Percentiles rank a stretch among this genome's conserved stretches.
Evolutionary conservation across 108 stramenopile genomes (phyloP).

Genomic region (Schizochytrium sp.): DNA sequence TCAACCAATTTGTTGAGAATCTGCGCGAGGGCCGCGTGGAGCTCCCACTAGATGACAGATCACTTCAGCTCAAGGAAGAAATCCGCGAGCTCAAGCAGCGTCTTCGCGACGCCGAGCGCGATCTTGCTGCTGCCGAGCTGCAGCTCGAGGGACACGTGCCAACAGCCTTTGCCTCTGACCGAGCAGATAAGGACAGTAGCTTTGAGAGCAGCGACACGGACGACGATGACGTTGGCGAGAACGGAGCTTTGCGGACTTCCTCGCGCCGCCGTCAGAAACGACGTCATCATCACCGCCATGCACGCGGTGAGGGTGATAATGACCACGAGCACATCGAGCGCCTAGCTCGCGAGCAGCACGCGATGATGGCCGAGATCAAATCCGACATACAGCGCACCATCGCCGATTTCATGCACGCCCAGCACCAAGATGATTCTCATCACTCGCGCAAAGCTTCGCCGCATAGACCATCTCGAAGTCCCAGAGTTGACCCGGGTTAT

Average conservation of each 20-base stretch:
- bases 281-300: not conserved
- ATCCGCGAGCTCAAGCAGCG: slow-evolving; percentile 33
- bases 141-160: not conserved
- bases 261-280: not conserved
- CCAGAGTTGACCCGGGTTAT: not conserved
- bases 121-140: slow-evolving; percentile 9
- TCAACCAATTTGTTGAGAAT: slow-evolving; percentile 52
- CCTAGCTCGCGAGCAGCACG: not conserved
- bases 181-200: not conserved
- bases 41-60: slow-evolving; percentile 49
- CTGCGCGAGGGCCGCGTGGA: slow-evolving; percentile 40
- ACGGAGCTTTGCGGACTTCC: too few relatives aligned
- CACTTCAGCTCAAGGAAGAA: slow-evolving; percentile 36
- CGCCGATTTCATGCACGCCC: not conserved
- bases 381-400: not conserved
- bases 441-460: not conserved
- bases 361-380: not conserved
- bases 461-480: not conserved
- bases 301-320: not conserved
- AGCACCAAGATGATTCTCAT: not conserved
- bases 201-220: too few relatives aligned
- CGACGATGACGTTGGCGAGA: too few relatives aligned
- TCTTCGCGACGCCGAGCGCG: not conserved
- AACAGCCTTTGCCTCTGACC: not conserved
- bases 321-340: not conserved